Conservation (phyloP, 83 land plant genomes). For the Picea abies region DNA sequence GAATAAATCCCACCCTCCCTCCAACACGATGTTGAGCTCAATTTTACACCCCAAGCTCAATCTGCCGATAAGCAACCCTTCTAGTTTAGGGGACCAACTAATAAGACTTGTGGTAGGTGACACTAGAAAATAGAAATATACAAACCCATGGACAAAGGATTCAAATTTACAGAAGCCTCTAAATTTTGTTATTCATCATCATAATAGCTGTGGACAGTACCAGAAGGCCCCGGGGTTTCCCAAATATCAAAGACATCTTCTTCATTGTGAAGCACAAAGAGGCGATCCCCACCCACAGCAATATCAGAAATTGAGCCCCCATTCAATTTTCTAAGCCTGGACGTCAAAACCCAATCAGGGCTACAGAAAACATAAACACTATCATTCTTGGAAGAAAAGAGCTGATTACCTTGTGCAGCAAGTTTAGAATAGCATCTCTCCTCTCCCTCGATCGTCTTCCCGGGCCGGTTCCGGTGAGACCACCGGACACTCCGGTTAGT, state of each 20-base stretch:
- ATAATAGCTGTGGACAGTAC: neutral
- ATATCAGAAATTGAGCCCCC: constrained; percentile 90
- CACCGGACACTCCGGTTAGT: constrained; percentile 48
- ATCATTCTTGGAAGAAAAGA: constrained; percentile 78
- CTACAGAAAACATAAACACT: constrained; percentile 81
- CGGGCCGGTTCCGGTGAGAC: constrained; percentile 69
- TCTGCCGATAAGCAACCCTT: too few species aligned
- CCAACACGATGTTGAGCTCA: too few species aligned
- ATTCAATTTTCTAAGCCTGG: constrained; percentile 49
- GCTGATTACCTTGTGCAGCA: constrained; percentile 67
- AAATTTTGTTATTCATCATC: neutral
- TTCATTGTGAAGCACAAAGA: constrained; percentile 87
- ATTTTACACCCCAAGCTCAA: too few species aligned
- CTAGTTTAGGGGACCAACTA: too few species aligned
- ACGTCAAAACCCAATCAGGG: constrained; percentile 80
- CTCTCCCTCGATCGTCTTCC: constrained; percentile 53
- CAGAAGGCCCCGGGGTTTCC: constrained; percentile 66
- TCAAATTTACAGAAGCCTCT: too few species aligned
- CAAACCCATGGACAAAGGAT: too few species aligned
- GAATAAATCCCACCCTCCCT: too few species aligned
- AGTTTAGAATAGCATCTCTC: constrained; percentile 91
- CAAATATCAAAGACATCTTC: constrained; percentile 93
- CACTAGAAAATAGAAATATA: too few species aligned
- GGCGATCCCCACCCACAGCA: constrained; percentile 85
- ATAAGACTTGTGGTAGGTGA: too few species aligned